Evolutionary conservation across 2,329 filamentous ascomycete species (phyloP), one percentile per base, ranked within the genome.

Genomic region (Lithohypha guttulata): DNA sequence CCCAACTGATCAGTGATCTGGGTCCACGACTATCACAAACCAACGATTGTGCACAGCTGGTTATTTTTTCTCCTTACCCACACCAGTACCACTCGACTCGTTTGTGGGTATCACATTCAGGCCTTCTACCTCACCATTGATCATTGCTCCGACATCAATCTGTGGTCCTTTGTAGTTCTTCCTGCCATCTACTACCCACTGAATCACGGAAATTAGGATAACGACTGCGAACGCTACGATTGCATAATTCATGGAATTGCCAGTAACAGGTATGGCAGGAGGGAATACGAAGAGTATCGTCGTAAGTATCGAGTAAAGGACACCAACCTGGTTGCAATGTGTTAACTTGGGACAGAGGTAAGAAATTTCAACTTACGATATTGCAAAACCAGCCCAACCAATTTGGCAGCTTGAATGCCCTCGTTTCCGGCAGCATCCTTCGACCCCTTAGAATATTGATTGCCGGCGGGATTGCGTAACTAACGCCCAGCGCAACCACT

Each of bases 281-380:
- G 81, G 81, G 59, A 85, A 84, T 14, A 84, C 68, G 59, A 85
- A 85, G 1, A 86, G 66, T 1, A 84, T 74, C 0, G 79, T 84
- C 0, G 81, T 85, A n/a, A 85, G 56, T 9, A 75, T 60, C 1
- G 79, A 73, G 59, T 80, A 86, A 0, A 63, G 62, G 32, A 86
- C 66, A 4, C 81, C 79, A 19, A 73, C 32, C 49, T 51, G 41
- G n/a, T n/a, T n/a, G n/a, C 19, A 9, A 17, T 4, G 35, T n/a
- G 42, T 52, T 21, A 52, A 42, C 34, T 27, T 20, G 19, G 14
- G 15, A 23, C 11, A 15, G 2, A 33, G 10, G 18, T 19, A 4
- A 22, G 22, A 13, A 19, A 25, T 26, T 19, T 5, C 9, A 13
- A 17, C 61, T 42, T 58, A 71, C 62, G 27, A 67, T 42, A 52